Base-by-base conservation (phyloP, 345 rosid species). In the Eutrema heterophyllum region DNA sequence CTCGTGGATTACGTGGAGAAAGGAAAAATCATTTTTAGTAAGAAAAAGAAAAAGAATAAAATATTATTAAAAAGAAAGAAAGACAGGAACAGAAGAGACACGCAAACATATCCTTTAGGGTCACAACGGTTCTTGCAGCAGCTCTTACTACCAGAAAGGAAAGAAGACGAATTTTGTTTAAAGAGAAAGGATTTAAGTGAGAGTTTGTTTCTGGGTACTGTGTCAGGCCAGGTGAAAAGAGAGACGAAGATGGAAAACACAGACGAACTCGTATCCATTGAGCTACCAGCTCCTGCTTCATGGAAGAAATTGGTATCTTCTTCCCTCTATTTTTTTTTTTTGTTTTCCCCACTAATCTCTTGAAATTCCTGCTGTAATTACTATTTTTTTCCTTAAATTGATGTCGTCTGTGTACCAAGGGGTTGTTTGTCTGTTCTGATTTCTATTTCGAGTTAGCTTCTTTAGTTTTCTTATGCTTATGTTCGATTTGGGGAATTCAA, bases 271-370 rank as follows among this genome's bases (percentile, higher is more conserved):
- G 64, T 90, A 54, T 82, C 91, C 52, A 83, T 90, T 76, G 92
- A 88, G 85, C 84, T 90, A 13, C 86, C 97, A 18, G 92, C 92
- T 68, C 97, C 94, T 78, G 71, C 92, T 81, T 72, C 92, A 68
- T 90, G 94, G 94, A 90, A 86, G 81, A 88, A 90, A 78, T 70
- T 90, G 93, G 96, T 90, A 66, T 55, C 38, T 79, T 21, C 53
- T 44, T 54, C 11, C 36, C 4, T 64, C 10, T 65, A 7, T n/a
- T n/a, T n/a, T n/a, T n/a, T n/a, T n/a, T n/a, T n/a, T n/a, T 1
- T 63, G 1, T 46, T 49, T 5, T 26, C n/a, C 13, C 30, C 14
- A 27, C 2, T 46, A 2, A n/a, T n/a, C 51, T 32, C 15, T 52
- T 53, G 16, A n/a, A 52, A 44, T 61, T 53, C 18, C 50, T 75